Conservation (phyloP, 2,329 filamentous ascomycete genomes). For the Emydomyces testavorans region DNA sequence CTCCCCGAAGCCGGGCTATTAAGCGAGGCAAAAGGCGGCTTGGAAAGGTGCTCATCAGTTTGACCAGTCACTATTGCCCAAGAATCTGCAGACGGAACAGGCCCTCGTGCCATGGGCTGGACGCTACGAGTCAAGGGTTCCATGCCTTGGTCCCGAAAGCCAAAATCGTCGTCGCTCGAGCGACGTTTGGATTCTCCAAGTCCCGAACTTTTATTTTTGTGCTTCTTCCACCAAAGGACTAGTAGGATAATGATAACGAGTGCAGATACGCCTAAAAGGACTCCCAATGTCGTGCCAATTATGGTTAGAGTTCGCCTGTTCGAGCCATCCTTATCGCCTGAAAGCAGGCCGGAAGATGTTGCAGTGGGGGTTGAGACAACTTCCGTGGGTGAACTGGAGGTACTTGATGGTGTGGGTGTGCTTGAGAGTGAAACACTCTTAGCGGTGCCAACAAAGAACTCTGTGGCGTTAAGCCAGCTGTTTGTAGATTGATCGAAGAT, state of each 20-base stretch:
- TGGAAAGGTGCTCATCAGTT: conserved; percentile 9
- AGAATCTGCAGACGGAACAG: conserved; percentile 33
- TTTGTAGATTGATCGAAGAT: conserved; percentile 70
- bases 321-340: conserved; percentile 25
- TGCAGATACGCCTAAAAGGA: conserved; percentile 61
- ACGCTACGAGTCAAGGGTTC: conserved; percentile 33
- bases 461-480: conserved; percentile 61
- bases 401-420: conserved; percentile 21
- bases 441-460: conserved; percentile 44
- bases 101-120: conserved; percentile 37
- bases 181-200: conserved; percentile 40
- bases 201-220: conserved; percentile 11
- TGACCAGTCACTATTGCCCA: conserved; percentile 33
- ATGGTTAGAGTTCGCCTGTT: conserved; percentile 43
- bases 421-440: conserved; percentile 23
- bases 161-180: conserved; percentile 43
- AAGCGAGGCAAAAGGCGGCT: conserved; percentile 1
- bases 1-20: not conserved
- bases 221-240: conserved; percentile 27
- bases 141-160: conserved; percentile 37
- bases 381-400: conserved; percentile 18
- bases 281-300: conserved; percentile 69
- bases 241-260: conserved; percentile 63
- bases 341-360: conserved; percentile 24
- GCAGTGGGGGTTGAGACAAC: conserved; percentile 21